Conservation (phyloP, 2,329 filamentous ascomycete species). For the Trichoderma oligosporum region DNA sequence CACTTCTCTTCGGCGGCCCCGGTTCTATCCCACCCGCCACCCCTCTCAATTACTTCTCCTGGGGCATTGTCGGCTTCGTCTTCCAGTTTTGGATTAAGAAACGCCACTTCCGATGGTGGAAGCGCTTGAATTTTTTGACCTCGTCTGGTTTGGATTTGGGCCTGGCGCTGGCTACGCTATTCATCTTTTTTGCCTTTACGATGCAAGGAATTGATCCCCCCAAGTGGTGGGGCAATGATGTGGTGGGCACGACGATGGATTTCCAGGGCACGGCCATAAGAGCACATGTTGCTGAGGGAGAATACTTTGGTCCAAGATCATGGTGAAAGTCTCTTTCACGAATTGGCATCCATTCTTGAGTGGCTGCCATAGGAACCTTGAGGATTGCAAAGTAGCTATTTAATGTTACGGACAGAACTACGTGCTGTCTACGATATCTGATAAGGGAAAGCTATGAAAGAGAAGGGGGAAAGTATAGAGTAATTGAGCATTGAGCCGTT, state of each 20-base stretch:
- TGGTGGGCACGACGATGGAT: constrained; percentile 60
- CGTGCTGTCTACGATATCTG: no score
- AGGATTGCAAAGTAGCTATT: not conserved
- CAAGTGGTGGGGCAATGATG: constrained; percentile 65
- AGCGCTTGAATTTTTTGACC: constrained; percentile 67
- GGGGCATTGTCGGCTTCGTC: constrained; percentile 65
- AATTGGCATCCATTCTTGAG: not conserved
- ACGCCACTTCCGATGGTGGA: constrained; percentile 66
- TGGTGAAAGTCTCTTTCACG: constrained; percentile 39
- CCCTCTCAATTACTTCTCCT: constrained; percentile 70
- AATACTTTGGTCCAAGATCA: constrained; percentile 57
- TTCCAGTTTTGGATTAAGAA: constrained; percentile 68
- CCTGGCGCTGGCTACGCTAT: constrained; percentile 61
- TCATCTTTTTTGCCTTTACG: constrained; percentile 68
- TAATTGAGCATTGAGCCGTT: no score
- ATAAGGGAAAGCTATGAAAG: no score
- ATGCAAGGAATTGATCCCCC: constrained; percentile 60
- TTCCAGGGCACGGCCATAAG: constrained; percentile 57
- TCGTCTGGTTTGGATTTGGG: constrained; percentile 67
- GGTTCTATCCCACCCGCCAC: constrained; percentile 61
- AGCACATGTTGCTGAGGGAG: constrained; percentile 46
- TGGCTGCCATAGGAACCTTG: not conserved
- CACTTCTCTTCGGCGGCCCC: constrained; percentile 59
- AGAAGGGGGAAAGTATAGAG: no score
- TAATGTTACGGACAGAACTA: no score